Base-by-base conservation (phyloP, 371 early-diverging fungal species). In the Mucor circinelloides region DNA sequence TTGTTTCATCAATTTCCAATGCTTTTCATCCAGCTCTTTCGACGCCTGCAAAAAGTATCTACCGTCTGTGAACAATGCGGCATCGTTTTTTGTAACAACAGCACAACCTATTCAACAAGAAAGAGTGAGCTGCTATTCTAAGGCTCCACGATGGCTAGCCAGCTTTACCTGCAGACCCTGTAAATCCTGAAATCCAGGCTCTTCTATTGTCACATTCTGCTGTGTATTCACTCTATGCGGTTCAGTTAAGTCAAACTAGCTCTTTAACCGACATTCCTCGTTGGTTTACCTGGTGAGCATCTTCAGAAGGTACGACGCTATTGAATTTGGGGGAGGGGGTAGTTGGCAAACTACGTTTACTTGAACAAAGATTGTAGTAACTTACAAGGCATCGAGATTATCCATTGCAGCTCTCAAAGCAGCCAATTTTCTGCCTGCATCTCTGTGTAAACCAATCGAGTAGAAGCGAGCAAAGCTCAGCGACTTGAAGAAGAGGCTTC, bases 21-120 rank as follows among this genome's bases (percentile, higher is more conserved):
- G 90, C 58, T 64, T 56, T 73, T 91, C 91, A 50, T 70, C 66
- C 60, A 99, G 80, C 81, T 99, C 93, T 70, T 96, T 86, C 0
- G 91, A 85, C 10, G 99, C 99, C 81, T 99, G 99, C 54, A 99
- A 78, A 80, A 94, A 99, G 87, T 99, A 99, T 56, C 99, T 87
- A 1, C 98, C 97, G 77, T 99, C 99, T 13, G 99, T 99, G 83
- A 97, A 98, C 38, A 99, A 83, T 19, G 91, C 91, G n/a, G 94
- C 94, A 6, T 82, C 65, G 27, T 90, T 82, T 34, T 73, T 60
- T 7, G 92, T 88, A 34, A 96, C 90, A 30, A 98, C 83, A 10
- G 95, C 95, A 57, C 88, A 85, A 8, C 94, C 91, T 89, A 27
- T 42, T 44, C 15, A 17, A 40, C 17, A 40, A 17, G 17, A 40